Base-by-base conservation (phyloP, 1,284 basidiomycete genomes). In the Chalciporus piperatoides region DNA sequence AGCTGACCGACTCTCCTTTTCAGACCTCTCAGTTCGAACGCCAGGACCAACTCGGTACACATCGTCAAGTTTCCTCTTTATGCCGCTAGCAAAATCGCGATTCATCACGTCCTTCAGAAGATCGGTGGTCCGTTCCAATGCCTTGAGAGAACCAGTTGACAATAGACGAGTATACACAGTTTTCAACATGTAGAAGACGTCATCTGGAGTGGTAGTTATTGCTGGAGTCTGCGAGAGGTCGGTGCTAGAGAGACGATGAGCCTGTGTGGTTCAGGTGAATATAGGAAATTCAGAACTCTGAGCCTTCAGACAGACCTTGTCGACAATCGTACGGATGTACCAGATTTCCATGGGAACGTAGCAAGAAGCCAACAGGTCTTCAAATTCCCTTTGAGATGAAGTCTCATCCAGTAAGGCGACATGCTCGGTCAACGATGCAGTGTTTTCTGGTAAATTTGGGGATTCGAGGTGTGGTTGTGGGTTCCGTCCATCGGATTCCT, bases 101-200 rank as follows among this genome's bases (percentile, higher is more conserved):
- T 96, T 92, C 59, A 97, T 75, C 17, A 90, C 77, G 7, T 85
- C 83, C 44, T 79, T 74, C 10, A 97, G 72, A 44, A 79, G 80
- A 17, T 78, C 76, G 2, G 84, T 71, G 54, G 84, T 83, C 15
- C 71, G 72, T 48, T 79, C 72, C 2, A 93, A 75, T 2, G 78
- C 80, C 2, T 64, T 63, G 1, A 83, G 57, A 2, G 84, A 86
- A 0, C 90, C 91, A 0, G 86, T 86, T 0, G 85, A 84, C 14
- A 95, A 64, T 25, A 92, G 71, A 9, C 94, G 79, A 14, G 80
- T 73, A 4, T 94, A 74, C 2, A 94, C 85, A 3, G 85, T 76
- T 68, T 95, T 97, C 54, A 97, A 72, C 49, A 97, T 86, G 68
- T 95, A 97, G 70, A 97, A 97, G 2, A 86, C 89, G 59, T 97